Conservation (phyloP, 1,139 yeast species). For the Nadsonia starkeyi-henricii region DNA sequence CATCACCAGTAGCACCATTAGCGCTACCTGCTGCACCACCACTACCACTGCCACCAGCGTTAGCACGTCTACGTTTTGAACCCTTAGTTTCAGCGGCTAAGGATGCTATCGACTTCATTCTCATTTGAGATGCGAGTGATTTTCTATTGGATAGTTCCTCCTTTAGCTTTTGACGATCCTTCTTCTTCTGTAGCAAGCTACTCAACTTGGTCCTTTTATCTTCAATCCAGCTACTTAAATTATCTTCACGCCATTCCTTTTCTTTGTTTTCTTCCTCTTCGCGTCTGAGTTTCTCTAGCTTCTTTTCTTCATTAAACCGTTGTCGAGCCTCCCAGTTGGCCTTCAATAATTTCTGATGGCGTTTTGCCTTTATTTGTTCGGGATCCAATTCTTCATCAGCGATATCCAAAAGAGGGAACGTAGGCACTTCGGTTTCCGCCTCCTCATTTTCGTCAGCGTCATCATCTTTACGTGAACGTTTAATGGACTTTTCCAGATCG, state of each 20-base stretch:
- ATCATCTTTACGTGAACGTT: slow-evolving; percentile 52
- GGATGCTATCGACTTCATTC: slow-evolving; percentile 86
- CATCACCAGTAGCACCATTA: slow-evolving; percentile 44
- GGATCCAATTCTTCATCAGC: slow-evolving; percentile 70
- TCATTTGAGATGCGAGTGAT: slow-evolving; percentile 78
- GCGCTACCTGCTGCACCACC: slow-evolving; percentile 14
- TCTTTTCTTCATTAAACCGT: slow-evolving; percentile 70
- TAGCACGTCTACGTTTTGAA: slow-evolving; percentile 19
- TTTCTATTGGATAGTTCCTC: slow-evolving; percentile 79
- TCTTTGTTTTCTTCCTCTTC: slow-evolving; percentile 40
- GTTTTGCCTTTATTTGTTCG: slow-evolving; percentile 74
- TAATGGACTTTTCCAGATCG: slow-evolving; percentile 56
- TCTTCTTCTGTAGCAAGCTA: slow-evolving; percentile 40
- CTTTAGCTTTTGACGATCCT: slow-evolving; percentile 55
- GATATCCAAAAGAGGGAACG: slow-evolving; percentile 67
- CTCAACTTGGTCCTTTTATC: slow-evolving; percentile 52
- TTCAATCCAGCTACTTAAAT: slow-evolving; percentile 67
- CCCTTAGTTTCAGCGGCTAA: slow-evolving; percentile 59
- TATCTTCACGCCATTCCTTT: slow-evolving; percentile 60
- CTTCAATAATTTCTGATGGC: slow-evolving; percentile 67
- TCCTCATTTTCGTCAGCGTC: slow-evolving; percentile 38
- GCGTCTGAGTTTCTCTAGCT: slow-evolving; percentile 36
- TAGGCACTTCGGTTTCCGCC: slow-evolving; percentile 38
- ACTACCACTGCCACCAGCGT: slow-evolving; percentile 9
- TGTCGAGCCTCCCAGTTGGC: slow-evolving; percentile 83